Evolutionary conservation across 768 basidiomycete species (phyloP), one percentile per base, ranked within the genome.

Genomic region (Tricholoma sp.): DNA sequence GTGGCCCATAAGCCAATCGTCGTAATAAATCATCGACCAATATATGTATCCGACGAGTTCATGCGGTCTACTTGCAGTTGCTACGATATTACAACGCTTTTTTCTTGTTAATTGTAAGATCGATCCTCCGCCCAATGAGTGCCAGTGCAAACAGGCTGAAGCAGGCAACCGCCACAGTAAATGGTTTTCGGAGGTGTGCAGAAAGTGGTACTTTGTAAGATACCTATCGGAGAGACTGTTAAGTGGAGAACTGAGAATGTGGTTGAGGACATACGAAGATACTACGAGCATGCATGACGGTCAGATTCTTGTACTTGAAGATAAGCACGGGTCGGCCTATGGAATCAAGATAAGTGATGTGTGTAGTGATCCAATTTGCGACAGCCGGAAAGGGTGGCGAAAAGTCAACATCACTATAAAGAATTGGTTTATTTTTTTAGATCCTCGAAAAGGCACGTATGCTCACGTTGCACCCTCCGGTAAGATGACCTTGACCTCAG

Each of bases 391-490:
- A 98, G 1, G 96, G 95, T 7, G 86, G 75, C 44, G 73, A 75
- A 51, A 91, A 83, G 59, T 87, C 79, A 59, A 97, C 76, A 63
- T 95, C 86, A 53, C 96, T 98, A 65, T 42, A 44, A 49, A 48
- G 61, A 63, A 29, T 32, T 51, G 41, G 49, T 29, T 50, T 20
- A 32, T 20, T n/a, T n/a, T 42, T 34, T 11, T 17, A 53, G 6
- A 0, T 17, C 33, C 53, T 13, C 15, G 20, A 0, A 34, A 37
- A 36, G 34, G 34, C 17, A 59, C 18, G 53, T 20, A 31, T 6
- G 79, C 94, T 79, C 66, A 97, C 95, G 78, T 89, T 32, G 95
- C 94, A n/a, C 94, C 95, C 69, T 99, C 97, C 1, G 96, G 96
- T 24, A 99, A 70, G 59, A 95, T 81, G 59, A 98, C 80, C 59